Evolutionary conservation across 2,329 filamentous ascomycete species (phyloP), one percentile per base, ranked within the genome.

Genomic region (Fusarium caatingaense): DNA sequence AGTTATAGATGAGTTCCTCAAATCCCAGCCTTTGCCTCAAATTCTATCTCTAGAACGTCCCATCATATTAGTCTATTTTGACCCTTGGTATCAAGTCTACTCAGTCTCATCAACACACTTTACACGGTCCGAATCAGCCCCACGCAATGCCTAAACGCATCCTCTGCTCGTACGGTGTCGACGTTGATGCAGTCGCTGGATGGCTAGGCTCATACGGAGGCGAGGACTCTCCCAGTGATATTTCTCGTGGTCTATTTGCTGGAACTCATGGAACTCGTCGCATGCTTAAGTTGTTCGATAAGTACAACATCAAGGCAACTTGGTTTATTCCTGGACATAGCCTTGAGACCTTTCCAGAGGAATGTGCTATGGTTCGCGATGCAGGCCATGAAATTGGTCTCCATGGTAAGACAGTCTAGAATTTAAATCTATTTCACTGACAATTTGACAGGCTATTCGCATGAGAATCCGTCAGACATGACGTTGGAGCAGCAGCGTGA

Each of bases 141-240:
- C 27, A 28, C 27, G 32, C 32, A 34, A 64, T 64, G 59, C 59
- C 50, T 1, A 64, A 64, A 32, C 32, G 59, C 21, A 64, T 64
- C 4, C 21, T 64, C 3, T 64, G 61, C 18, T 64, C 61, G 1
- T 92, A 92, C 72, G 89, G 90, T 4, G 89, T 93, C 25, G 91
- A 93, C 66, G 90, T 93, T 30, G 91, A 93, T 70, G 91, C 91
- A 21, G 89, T 93, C 3, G 88, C 91, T 3, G 91, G 91, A 10
- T 93, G 91, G 92, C 82, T 93, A 1, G 91, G 91, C 1, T 91
- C 88, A 0, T 93, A 94, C 73, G 90, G 90, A n/a, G 91, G 92
- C 40, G 87, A 93, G 77, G 91, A 93, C 76, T 90, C 87, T 10
- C 88, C 87, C 3, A 91, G 86, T 74, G 59, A 60, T 28, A 68